phyloP scores from a whole-genome alignment of 129 eudicot species.

The Chrysanthemum seticuspe region DNA sequence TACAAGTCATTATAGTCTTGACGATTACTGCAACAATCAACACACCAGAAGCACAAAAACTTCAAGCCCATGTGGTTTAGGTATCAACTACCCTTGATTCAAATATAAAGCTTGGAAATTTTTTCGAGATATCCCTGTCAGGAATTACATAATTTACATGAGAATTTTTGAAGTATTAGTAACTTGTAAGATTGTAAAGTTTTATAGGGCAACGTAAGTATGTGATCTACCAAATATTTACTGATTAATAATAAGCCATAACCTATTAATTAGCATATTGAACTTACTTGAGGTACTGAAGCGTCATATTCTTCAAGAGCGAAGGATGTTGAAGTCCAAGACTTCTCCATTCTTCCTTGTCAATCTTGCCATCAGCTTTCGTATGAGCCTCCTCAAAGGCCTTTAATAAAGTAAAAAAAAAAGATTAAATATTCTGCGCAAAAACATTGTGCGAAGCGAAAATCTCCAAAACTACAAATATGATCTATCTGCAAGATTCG shows the following conservation, averaged over 20 bases:
- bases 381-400: constrained; percentile 97
- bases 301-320: constrained; percentile 88
- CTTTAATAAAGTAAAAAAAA: constrained; percentile 31
- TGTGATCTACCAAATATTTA: not conserved
- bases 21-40: not conserved
- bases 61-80: constrained; percentile 18
- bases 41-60: constrained; percentile 12
- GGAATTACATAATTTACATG: not conserved
- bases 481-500: not conserved
- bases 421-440: not conserved
- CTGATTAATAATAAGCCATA: not conserved
- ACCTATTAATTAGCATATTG: not conserved
- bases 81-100: constrained; percentile 90
- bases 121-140: constrained; percentile 82
- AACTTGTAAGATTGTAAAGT: not conserved
- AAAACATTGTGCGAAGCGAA: not conserved
- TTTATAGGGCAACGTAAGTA: not conserved
- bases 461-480: not conserved
- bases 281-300: constrained; percentile 91
- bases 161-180: too few relatives aligned
- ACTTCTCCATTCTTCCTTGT: constrained; percentile 97
- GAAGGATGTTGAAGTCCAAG: constrained; percentile 89
- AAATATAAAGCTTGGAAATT: constrained; percentile 92
- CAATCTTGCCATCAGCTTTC: constrained; percentile 92
- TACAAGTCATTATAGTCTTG: too few relatives aligned